Base-by-base conservation (phyloP, 2,329 filamentous ascomycete genomes). In the Aspergillus aculeatus region DNA sequence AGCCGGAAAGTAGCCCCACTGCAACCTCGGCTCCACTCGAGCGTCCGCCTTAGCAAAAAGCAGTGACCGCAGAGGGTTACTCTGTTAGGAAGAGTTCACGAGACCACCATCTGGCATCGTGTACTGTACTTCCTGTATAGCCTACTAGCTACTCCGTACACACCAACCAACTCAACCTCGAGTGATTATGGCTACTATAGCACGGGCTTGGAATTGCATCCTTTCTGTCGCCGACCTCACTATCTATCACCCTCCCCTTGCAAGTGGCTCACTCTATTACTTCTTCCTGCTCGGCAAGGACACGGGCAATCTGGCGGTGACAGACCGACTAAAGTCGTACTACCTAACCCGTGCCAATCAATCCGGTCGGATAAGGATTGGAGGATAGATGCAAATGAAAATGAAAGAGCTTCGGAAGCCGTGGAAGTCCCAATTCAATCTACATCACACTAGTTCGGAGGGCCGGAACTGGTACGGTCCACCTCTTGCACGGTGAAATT, bases 31-130 rank as follows among this genome's bases (percentile, higher is more conserved):
- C 32, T 51, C 60, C 58, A 60, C 56, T n/a, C 26, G 21, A 41
- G 12, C 31, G 19, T 29, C 48, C 26, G 11, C 51, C 51, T 41
- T 35, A 14, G 41, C 14, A 47, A 24, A 24, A 44, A 44, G 32
- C 35, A 24, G 11, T n/a, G 44, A 58, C 38, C 56, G 56, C 50
- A 24, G 12, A 19, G 47, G 54, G 38, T 62, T 62, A 62, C 63
- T 57, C 57, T 54, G 41, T 61, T 29, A 41, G 60, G 62, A 62
- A 63, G 56, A 61, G 65, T 67, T 64, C 60, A 67, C 62, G 62
- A 64, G 60, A 61, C 53, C 41, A 48, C n/a, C 12, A 26, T 21
- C 26, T 4, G 23, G 23, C n/a, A 50, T 23, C 41, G 19, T 5
- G 2, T 35, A 32, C 31, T 47, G 24, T 47, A 29, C 23, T 19